Conservation (phyloP, 306 rosid species). For the Vigna trinervia region DNA sequence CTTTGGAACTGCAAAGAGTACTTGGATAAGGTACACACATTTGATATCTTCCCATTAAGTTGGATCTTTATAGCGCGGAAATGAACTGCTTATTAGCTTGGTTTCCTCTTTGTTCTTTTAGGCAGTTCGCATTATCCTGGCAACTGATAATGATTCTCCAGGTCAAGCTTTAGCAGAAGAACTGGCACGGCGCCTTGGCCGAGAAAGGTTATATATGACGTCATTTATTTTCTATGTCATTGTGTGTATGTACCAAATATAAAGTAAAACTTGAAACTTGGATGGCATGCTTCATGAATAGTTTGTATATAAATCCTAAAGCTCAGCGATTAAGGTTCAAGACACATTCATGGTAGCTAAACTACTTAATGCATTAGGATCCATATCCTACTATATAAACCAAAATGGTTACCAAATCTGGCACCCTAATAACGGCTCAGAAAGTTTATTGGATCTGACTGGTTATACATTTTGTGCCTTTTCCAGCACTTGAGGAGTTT, state of each 20-base stretch:
- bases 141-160: slow-evolving; percentile 59
- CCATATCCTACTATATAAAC: background rate
- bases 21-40: slow-evolving; percentile 71
- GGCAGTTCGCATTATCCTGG: slow-evolving; percentile 56
- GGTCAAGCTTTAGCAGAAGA: slow-evolving; percentile 64
- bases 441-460: background rate
- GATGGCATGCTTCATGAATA: slow-evolving; percentile 9
- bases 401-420: slow-evolving; percentile 6
- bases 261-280: slow-evolving; percentile 1
- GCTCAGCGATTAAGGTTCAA: slow-evolving; percentile 12
- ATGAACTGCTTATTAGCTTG: background rate
- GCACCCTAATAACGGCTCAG: background rate
- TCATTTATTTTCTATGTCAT: slow-evolving; percentile 36
- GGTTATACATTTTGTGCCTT: slow-evolving; percentile 17
- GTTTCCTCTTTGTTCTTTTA: slow-evolving; percentile 39
- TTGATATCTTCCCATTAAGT: slow-evolving; percentile 22
- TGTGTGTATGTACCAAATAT: slow-evolving; percentile 18
- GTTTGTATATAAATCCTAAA: background rate
- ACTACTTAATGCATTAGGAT: background rate
- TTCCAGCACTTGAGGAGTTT: slow-evolving; percentile 12
- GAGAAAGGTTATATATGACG: slow-evolving; percentile 47
- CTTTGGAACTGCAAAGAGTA: slow-evolving; percentile 76
- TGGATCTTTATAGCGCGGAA: slow-evolving; percentile 34
- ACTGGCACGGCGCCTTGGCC: slow-evolving; percentile 60
- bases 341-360: slow-evolving; percentile 2